phyloP scores from a whole-genome alignment of 352 stramenopile species.

The Phytophthora sansomeana region DNA sequence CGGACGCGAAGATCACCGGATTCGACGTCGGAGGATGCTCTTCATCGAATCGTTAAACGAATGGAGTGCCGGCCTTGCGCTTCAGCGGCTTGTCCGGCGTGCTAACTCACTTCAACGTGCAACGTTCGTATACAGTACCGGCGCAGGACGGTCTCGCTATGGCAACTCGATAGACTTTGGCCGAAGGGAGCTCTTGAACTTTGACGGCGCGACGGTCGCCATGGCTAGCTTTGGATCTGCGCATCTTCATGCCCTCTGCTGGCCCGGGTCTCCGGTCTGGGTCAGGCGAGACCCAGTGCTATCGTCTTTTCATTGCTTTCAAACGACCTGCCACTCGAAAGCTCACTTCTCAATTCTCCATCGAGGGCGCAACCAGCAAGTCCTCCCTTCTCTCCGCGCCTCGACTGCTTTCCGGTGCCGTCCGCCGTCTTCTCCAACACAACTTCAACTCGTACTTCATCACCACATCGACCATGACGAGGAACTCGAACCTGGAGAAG shows the following conservation, averaged over 20 bases:
- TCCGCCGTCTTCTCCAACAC: not conserved
- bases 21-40: slow-evolving; percentile 8
- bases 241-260: not conserved
- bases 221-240: not conserved
- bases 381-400: slow-evolving; percentile 2
- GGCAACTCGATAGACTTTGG: not conserved
- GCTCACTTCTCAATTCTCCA: slow-evolving; percentile 35
- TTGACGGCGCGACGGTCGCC: slow-evolving; percentile 1
- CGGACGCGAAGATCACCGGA: not conserved
- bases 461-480: slow-evolving; percentile 14
- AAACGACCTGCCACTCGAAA: not conserved
- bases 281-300: not conserved
- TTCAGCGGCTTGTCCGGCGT: slow-evolving; percentile 30
- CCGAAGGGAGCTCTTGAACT: slow-evolving; percentile 18
- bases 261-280: too few relatives aligned
- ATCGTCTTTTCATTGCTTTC: not conserved
- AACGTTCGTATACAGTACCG: slow-evolving; percentile 16
- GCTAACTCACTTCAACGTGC: slow-evolving; percentile 31
- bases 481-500: slow-evolving; percentile 32
- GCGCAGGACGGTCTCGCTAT: slow-evolving; percentile 1
- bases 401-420: not conserved
- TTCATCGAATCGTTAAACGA: slow-evolving; percentile 18
- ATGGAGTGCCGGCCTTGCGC: slow-evolving; percentile 24
- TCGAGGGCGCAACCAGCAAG: slow-evolving; percentile 4
- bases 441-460: not conserved